Conservation (phyloP, 2,329 filamentous ascomycete genomes). For the Hymenoscyphus fraxineus region DNA sequence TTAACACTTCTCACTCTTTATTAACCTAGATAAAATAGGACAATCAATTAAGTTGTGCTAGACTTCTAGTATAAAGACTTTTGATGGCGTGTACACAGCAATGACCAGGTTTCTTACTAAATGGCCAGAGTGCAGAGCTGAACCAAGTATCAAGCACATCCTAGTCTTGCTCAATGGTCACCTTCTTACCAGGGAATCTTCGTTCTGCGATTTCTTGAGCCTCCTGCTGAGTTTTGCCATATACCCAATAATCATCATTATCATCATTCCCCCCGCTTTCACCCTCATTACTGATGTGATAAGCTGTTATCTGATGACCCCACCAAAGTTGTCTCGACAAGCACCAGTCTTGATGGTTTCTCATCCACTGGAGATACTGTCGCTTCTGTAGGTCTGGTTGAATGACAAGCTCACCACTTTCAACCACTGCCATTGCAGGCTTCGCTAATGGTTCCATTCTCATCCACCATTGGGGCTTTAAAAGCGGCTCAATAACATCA, state of each 20-base stretch:
- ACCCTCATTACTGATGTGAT: slow-evolving; percentile 74
- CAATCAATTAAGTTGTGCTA: too few relatives aligned
- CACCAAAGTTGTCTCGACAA: slow-evolving; percentile 89
- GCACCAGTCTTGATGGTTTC: slow-evolving; percentile 86
- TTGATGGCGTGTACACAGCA: too few relatives aligned
- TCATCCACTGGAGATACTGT: slow-evolving; percentile 82
- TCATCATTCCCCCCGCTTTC: slow-evolving; percentile 45
- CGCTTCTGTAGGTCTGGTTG: slow-evolving; percentile 74
- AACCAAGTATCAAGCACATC: slow-evolving; percentile 98
- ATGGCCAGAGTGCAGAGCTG: slow-evolving; percentile 86
- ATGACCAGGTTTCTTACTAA: too few relatives aligned
- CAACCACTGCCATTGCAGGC: slow-evolving; percentile 73
- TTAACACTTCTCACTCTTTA: too few relatives aligned
- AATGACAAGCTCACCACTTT: slow-evolving; percentile 76
- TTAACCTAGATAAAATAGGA: too few relatives aligned
- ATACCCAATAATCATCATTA: slow-evolving; percentile 69
- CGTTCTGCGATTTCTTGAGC: slow-evolving; percentile 73
- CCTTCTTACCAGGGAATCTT: slow-evolving; percentile 74
- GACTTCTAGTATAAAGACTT: too few relatives aligned
- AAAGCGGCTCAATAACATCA: slow-evolving; percentile 84
- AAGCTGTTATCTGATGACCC: slow-evolving; percentile 89
- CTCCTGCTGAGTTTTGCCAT: slow-evolving; percentile 71
- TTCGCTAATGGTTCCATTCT: slow-evolving; percentile 76
- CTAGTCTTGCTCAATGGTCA: slow-evolving; percentile 74
- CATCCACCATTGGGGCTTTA: slow-evolving; percentile 98